Conservation (phyloP, 768 basidiomycete genomes). For the Mycena galericulata region DNA sequence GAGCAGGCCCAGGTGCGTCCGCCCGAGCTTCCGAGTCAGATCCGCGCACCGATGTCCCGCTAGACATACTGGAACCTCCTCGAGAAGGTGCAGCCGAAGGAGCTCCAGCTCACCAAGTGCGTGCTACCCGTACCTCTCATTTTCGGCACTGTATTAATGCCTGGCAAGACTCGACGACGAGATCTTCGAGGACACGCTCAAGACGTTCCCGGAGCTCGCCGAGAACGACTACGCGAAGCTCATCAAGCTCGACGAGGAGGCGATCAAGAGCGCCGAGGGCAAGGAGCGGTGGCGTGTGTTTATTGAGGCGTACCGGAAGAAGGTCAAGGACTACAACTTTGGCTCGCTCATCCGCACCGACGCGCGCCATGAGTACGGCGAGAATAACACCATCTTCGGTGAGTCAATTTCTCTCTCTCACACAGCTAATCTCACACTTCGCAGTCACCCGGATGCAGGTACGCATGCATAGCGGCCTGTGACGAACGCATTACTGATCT, state of each 20-base stretch:
- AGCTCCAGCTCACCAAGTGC: slow-evolving; percentile 87
- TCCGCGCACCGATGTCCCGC: background rate
- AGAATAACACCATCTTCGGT: slow-evolving; percentile 97
- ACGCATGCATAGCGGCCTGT: slow-evolving; percentile 39
- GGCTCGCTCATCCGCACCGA: slow-evolving; percentile 93
- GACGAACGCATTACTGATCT: background rate
- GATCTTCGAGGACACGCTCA: slow-evolving; percentile 82
- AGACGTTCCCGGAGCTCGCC: slow-evolving; percentile 84
- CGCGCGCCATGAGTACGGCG: slow-evolving; percentile 83
- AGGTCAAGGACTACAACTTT: slow-evolving; percentile 95
- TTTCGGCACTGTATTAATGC: background rate
- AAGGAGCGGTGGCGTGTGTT: slow-evolving; percentile 95
- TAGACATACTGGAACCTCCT: slow-evolving; percentile 97
- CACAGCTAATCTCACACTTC: background rate
- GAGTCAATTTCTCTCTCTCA: slow-evolving; percentile 36
- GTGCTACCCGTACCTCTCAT: slow-evolving; percentile 31
- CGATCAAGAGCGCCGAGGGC: slow-evolving; percentile 89
- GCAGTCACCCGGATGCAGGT: slow-evolving; percentile 80
- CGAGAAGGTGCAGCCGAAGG: slow-evolving; percentile 80
- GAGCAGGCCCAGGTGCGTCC: slow-evolving; percentile 91
- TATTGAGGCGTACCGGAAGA: slow-evolving; percentile 89
- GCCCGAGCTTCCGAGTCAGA: background rate
- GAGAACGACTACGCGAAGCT: slow-evolving; percentile 60
- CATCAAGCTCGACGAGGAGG: slow-evolving; percentile 83
- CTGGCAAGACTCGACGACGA: slow-evolving; percentile 85